Evolutionary conservation across 1,139 yeast species (phyloP).

Genomic region (Saccharomyces hybrid): DNA sequence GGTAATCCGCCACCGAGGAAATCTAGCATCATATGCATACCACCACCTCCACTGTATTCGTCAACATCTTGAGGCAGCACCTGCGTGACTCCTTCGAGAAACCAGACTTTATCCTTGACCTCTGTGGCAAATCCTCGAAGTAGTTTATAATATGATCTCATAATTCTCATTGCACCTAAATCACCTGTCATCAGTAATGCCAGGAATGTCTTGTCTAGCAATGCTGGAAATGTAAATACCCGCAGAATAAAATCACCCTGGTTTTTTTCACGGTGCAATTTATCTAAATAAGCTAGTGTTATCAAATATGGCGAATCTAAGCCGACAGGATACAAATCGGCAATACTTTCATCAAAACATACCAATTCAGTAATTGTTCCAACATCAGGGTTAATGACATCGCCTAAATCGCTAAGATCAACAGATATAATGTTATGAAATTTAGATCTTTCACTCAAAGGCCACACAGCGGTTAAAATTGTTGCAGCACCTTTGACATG

Average conservation of each 20-base stretch:
- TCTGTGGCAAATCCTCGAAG: constrained; percentile 76
- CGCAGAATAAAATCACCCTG: constrained; percentile 80
- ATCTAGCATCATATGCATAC: constrained; percentile 86
- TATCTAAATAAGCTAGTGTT: constrained; percentile 79
- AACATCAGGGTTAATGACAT: constrained; percentile 47
- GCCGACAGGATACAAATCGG: constrained; percentile 80
- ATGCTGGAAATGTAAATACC: constrained; percentile 89
- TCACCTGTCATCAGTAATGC: constrained; percentile 78
- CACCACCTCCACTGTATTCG: constrained; percentile 79
- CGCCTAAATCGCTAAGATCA: constrained; percentile 72
- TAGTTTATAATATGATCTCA: constrained; percentile 79
- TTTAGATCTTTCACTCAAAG: constrained; percentile 69
- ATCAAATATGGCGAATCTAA: constrained; percentile 77
- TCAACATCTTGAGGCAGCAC: constrained; percentile 82
- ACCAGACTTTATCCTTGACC: constrained; percentile 89
- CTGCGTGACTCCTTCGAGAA: constrained; percentile 81
- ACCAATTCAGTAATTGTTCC: constrained; percentile 51
- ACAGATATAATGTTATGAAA: constrained; percentile 73
- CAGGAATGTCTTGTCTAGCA: constrained; percentile 71
- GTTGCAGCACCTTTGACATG: constrained; percentile 97
- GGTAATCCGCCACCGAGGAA: constrained; percentile 73
- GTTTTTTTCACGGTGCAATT: constrained; percentile 71
- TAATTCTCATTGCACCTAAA: constrained; percentile 76
- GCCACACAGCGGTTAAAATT: constrained; percentile 90
- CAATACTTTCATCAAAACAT: constrained; percentile 81